These are phyloP conservation scores for Mucor circinelloides DNA, from an alignment of 371 early-diverging fungal species.

Conservation along the genomic window DNA sequence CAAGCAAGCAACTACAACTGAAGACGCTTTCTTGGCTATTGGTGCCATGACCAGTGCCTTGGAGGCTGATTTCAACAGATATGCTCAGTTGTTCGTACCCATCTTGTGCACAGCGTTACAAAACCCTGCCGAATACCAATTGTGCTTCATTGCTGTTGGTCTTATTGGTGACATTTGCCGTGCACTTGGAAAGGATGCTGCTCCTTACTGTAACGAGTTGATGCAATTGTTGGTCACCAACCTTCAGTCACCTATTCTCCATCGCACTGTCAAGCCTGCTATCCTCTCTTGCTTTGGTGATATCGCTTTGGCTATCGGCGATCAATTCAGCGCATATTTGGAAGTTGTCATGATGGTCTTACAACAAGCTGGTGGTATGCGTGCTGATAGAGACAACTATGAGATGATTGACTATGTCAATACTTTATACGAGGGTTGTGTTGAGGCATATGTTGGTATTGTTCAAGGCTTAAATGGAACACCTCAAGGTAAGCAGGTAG, in stretches of 20 bases:
- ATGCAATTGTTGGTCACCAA: constrained; percentile 85
- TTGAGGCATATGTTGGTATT: constrained; percentile 96
- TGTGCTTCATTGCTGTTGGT: constrained; percentile 92
- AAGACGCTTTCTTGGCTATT: constrained; percentile 91
- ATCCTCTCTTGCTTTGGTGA: constrained; percentile 97
- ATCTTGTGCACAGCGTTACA: constrained; percentile 80
- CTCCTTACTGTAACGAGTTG: constrained; percentile 78
- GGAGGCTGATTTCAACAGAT: constrained; percentile 83
- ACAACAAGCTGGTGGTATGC: constrained; percentile 76
- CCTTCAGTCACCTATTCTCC: constrained; percentile 72
- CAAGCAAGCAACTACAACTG: constrained; percentile 84
- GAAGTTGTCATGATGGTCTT: constrained; percentile 85
- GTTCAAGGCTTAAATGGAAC: constrained; percentile 85
- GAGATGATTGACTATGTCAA: constrained; percentile 86
- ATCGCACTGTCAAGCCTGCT: constrained; percentile 88
- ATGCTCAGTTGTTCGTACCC: constrained; percentile 85
- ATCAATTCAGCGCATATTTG: constrained; percentile 82
- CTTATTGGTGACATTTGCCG: constrained; percentile 95
- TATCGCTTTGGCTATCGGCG: constrained; percentile 94
- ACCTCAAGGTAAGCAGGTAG: constrained; percentile 6
- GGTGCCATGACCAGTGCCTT: constrained; percentile 84
- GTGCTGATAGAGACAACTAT: constrained; percentile 66
- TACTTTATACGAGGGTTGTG: constrained; percentile 82
- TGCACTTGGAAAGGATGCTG: constrained; percentile 72
- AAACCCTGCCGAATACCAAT: constrained; percentile 87